Conservation (phyloP, 129 eudicot species). For the Artemisia tridentata region DNA sequence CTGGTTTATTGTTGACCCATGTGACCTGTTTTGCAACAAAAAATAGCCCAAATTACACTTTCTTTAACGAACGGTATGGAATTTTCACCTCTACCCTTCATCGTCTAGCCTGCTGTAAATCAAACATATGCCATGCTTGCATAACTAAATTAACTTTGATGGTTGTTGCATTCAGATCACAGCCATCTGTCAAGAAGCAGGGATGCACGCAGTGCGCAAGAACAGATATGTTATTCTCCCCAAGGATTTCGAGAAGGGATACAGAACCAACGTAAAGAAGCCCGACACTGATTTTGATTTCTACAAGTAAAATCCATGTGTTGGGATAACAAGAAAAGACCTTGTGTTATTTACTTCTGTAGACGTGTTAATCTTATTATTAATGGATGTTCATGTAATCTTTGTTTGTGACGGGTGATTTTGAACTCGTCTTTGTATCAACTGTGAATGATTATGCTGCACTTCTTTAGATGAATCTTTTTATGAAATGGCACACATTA, state of each 20-base stretch:
- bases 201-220: conserved; percentile 95
- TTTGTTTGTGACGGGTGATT: conserved; percentile 24
- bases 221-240: conserved; percentile 93
- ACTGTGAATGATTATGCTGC: not conserved
- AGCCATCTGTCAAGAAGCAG: conserved; percentile 94
- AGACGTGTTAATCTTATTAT: not conserved
- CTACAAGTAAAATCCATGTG: conserved; percentile 57
- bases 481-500: not conserved
- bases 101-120: too few species aligned
- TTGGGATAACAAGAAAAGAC: too few species aligned
- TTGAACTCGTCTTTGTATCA: conserved; percentile 9
- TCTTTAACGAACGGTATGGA: too few species aligned
- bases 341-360: conserved; percentile 21
- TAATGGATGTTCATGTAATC: conserved; percentile 23
- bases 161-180: conserved; percentile 51
- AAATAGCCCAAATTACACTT: too few species aligned
- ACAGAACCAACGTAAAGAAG: conserved; percentile 82
- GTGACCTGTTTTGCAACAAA: too few species aligned
- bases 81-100: too few species aligned
- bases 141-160: not conserved
- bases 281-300: conserved; percentile 93
- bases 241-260: conserved; percentile 96
- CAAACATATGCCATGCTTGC: too few species aligned
- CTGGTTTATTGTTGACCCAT: not conserved
- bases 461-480: not conserved